Conservation (phyloP, 1,139 yeast species). For the Dujonia santamariae region DNA sequence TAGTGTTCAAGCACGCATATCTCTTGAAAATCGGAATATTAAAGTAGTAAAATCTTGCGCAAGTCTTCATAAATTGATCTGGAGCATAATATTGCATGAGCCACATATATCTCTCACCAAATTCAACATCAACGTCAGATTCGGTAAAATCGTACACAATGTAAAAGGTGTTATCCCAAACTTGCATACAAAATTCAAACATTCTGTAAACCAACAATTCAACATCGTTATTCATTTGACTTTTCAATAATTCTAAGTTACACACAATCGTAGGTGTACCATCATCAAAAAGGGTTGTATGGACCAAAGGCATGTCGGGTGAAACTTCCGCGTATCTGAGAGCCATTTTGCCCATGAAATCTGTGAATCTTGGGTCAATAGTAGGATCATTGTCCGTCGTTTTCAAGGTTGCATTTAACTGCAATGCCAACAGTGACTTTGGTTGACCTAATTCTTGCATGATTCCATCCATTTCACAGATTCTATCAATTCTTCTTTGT, state of each 20-base stretch:
- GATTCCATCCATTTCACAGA: constrained; percentile 27
- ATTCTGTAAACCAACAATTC: constrained; percentile 59
- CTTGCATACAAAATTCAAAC: constrained; percentile 65
- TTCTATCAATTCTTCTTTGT: constrained; percentile 22
- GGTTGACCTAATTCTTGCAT: constrained; percentile 38
- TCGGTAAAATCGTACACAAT: constrained; percentile 71
- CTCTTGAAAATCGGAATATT: constrained; percentile 53
- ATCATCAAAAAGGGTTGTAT: constrained; percentile 65
- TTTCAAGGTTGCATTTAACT: constrained; percentile 51
- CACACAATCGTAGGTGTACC: constrained; percentile 70
- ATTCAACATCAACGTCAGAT: constrained; percentile 32
- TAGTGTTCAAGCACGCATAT: constrained; percentile 13
- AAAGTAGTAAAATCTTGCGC: constrained; percentile 55
- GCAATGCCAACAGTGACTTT: constrained; percentile 44
- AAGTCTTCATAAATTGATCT: constrained; percentile 49
- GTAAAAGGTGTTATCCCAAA: constrained; percentile 70
- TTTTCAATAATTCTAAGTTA: constrained; percentile 38
- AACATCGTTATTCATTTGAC: constrained; percentile 41
- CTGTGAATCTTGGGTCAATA: constrained; percentile 54
- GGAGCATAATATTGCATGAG: constrained; percentile 45
- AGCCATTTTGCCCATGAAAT: constrained; percentile 71
- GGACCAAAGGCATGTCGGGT: constrained; percentile 48
- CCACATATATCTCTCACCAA: constrained; percentile 27
- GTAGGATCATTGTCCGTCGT: constrained; percentile 30
- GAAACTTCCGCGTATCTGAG: constrained; percentile 48